Evolutionary conservation across 2,329 filamentous ascomycete species (phyloP), one percentile per base, ranked within the genome.

Genomic region (Colletotrichum paranaense): DNA sequence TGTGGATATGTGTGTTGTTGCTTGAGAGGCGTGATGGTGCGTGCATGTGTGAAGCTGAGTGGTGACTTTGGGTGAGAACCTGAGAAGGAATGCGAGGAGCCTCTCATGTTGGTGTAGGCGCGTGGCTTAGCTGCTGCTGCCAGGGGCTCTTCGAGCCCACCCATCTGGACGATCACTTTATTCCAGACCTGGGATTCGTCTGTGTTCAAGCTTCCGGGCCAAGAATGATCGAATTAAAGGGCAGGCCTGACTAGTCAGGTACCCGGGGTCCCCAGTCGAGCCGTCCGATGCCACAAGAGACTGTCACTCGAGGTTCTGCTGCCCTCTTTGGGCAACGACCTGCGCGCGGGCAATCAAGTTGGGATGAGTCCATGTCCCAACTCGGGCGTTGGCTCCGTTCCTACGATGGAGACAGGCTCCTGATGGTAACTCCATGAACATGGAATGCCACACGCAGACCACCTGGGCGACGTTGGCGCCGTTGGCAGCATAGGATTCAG

Each of bases 161-260:
- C 16, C 57, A 32, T 8, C n/a, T 65, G 60, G 62, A 19, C 56
- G 12, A 70, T 70, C 67, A 73, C 70, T 62, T 38, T 70, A 70
- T 73, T 65, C 55, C 35, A 70, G 67, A 73, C 67, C n/a, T 35
- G 67, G 55, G 46, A 60, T 42, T 49, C 12, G 66, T 56, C 59
- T 58, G 66, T 30, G 55, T 59, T 65, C 59, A 65, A 70, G 66
- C 70, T 62, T 60, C 62, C 26, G 9, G 12, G 60, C 60, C 70
- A 60, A 62, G 60, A 49, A 49, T 53, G 67, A 62, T 65, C 67
- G 60, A 66, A 73, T 73, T 38, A 56, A 56, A 73, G 67, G 62
- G 67, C 67, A 60, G 70, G 67, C 55, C 67, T 62, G 60, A 60
- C 67, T 65, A 65, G 67, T 65, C 67, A 65, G 70, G 55, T 32